phyloP scores from a whole-genome alignment of 495 filamentous ascomycete species.

The Annulohypoxylon maeteangense region DNA sequence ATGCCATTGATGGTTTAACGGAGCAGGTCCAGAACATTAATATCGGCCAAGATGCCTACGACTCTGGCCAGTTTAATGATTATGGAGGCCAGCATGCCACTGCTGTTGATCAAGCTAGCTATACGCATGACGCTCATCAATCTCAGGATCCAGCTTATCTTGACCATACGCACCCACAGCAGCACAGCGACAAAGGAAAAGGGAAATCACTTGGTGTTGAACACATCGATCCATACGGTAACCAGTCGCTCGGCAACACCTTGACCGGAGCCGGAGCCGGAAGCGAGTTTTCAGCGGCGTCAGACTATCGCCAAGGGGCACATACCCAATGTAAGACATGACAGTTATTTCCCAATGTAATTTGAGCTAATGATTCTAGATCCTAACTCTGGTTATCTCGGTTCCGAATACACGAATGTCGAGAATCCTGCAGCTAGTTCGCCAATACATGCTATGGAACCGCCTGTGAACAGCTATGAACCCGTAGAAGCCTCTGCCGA shows the following conservation, averaged over 20 bases:
- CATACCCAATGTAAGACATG: constrained; percentile 29
- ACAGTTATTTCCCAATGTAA: neutral
- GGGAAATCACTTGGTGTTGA: constrained; percentile 27
- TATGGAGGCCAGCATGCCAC: constrained; percentile 29
- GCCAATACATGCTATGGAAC: constrained; percentile 9
- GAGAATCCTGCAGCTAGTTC: constrained; percentile 1
- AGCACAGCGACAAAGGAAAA: constrained; percentile 40
- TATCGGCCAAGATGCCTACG: constrained; percentile 36
- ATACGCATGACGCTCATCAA: constrained; percentile 39
- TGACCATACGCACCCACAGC: constrained; percentile 29
- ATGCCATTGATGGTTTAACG: constrained; percentile 38
- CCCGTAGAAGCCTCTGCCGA: constrained; percentile 27
- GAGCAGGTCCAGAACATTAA: constrained; percentile 30
- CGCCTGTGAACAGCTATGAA: constrained; percentile 24
- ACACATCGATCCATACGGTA: constrained; percentile 25
- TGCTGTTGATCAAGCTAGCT: constrained; percentile 35
- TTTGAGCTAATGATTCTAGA: constrained; percentile 28
- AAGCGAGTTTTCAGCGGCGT: neutral
- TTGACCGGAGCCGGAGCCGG: constrained; percentile 7
- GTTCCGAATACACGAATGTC: constrained; percentile 16
- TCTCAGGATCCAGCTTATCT: constrained; percentile 32
- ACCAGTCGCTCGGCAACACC: constrained; percentile 9
- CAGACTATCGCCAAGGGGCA: constrained; percentile 27
- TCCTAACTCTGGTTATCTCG: constrained; percentile 17
- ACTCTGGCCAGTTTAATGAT: constrained; percentile 21